Evolutionary conservation across 2,329 filamentous ascomycete genomes (phyloP).

Genomic region (Stenocarpella maydis): DNA sequence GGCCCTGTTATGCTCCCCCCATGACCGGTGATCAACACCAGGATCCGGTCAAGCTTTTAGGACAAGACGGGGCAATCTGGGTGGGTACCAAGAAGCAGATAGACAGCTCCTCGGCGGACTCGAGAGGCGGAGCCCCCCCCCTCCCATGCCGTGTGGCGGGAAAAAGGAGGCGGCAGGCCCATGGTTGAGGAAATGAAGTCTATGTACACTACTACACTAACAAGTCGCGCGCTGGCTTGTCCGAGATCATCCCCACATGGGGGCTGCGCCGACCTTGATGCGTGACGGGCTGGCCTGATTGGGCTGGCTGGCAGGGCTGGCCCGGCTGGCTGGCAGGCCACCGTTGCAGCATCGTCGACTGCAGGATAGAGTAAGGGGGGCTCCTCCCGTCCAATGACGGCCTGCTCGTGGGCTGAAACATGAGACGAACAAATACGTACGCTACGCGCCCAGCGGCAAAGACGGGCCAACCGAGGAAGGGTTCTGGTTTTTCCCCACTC

Average conservation of each 20-base stretch:
- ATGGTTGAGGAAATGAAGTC: constrained; percentile 18
- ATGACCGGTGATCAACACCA: background rate
- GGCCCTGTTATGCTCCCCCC: background rate
- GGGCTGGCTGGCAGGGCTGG: constrained; percentile 5
- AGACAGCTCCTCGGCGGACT: background rate
- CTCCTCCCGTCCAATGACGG: constrained; percentile 14
- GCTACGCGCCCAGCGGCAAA: constrained; percentile 8
- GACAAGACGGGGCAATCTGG: constrained; percentile 22
- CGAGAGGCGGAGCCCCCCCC: background rate
- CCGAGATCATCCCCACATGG: background rate
- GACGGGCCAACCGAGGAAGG: constrained; percentile 3
- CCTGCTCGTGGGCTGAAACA: background rate
- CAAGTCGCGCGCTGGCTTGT: background rate
- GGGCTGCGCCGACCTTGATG: constrained; percentile 17
- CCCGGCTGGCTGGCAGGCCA: background rate
- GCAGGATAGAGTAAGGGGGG: constrained; percentile 13
- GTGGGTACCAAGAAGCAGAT: background rate
- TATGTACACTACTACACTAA: no score
- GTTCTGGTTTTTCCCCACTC: constrained; percentile 22
- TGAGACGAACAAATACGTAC: constrained; percentile 28
- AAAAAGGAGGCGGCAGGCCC: constrained; percentile 1
- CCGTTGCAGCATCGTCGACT: background rate
- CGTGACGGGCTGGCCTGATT: background rate
- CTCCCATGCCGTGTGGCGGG: no score
- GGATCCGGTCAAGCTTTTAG: constrained; percentile 13